A percentile compares a stretch with the other conserved stretches of the same genome.
These are phyloP conservation scores for Castanea mollissima DNA, from an alignment of 306 rosid species.

Conservation along the genomic window DNA sequence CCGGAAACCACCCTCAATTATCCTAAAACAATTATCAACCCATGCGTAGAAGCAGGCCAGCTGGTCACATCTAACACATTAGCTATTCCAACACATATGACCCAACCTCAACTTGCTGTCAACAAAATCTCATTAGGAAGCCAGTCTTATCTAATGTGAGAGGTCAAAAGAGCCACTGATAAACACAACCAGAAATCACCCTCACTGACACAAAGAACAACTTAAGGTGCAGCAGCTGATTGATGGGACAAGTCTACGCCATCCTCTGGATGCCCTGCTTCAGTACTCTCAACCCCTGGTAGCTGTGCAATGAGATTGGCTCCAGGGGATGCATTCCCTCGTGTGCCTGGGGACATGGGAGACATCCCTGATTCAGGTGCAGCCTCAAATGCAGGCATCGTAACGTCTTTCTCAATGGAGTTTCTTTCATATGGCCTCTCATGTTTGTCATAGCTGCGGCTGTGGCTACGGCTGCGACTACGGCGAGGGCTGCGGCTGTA, in stretches of 20 bases:
- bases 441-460: slow-evolving; percentile 41
- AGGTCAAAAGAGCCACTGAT: slow-evolving; percentile 25
- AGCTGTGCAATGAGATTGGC: slow-evolving; percentile 28
- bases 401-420: slow-evolving; percentile 33
- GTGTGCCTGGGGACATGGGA: slow-evolving; percentile 32
- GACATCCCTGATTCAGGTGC: slow-evolving; percentile 36
- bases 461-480: slow-evolving; percentile 41
- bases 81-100: background rate
- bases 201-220: slow-evolving; percentile 16
- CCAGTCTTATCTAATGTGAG: slow-evolving; percentile 24
- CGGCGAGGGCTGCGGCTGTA: slow-evolving; percentile 45
- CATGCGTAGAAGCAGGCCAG: slow-evolving; percentile 13
- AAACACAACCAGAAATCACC: slow-evolving; percentile 16
- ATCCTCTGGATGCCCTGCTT: slow-evolving; percentile 32
- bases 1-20: slow-evolving; percentile 8
- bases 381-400: slow-evolving; percentile 31
- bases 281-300: slow-evolving; percentile 29
- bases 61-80: slow-evolving; percentile 9
- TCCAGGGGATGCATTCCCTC: slow-evolving; percentile 29
- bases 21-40: slow-evolving; percentile 9
- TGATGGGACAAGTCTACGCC: slow-evolving; percentile 27
- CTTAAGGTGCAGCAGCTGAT: slow-evolving; percentile 29
- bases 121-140: slow-evolving; percentile 20
- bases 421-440: slow-evolving; percentile 32
- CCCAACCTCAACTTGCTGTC: slow-evolving; percentile 13